Conservation (phyloP, 106 monocot genomes). For the Dioscorea dumetorum region DNA sequence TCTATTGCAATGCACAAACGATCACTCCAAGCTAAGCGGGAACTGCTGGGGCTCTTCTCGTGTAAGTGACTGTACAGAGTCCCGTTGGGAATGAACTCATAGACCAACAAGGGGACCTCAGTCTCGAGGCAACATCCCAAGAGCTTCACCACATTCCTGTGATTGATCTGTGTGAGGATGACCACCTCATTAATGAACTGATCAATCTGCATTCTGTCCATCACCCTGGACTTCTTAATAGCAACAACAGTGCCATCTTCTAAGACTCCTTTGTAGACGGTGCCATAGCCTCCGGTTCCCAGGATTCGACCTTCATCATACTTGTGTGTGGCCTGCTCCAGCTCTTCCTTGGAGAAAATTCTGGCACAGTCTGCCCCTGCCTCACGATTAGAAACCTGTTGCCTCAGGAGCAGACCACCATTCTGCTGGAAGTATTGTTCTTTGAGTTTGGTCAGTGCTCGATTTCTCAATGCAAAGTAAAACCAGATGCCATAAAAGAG, state of each 20-base stretch:
- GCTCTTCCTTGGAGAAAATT: slow-evolving; percentile 18
- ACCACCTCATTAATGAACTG: slow-evolving; percentile 26
- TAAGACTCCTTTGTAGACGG: slow-evolving; percentile 22
- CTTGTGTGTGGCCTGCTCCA: slow-evolving; percentile 10
- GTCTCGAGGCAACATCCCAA: slow-evolving; percentile 28
- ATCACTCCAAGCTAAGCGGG: neutral
- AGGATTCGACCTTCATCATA: slow-evolving; percentile 5
- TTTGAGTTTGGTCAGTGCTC: slow-evolving; percentile 16
- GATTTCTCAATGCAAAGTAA: slow-evolving; percentile 13
- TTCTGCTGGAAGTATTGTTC: slow-evolving; percentile 22
- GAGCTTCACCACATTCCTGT: slow-evolving; percentile 30
- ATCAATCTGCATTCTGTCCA: slow-evolving; percentile 14
- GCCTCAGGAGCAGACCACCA: slow-evolving; percentile 19
- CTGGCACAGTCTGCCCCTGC: slow-evolving; percentile 9
- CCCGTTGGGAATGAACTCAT: slow-evolving; percentile 12
- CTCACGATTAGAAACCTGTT: slow-evolving; percentile 10
- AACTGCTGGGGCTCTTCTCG: neutral
- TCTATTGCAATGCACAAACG: slow-evolving; percentile 8
- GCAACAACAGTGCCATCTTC: slow-evolving; percentile 18
- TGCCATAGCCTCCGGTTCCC: slow-evolving; percentile 23
- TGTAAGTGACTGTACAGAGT: slow-evolving; percentile 10
- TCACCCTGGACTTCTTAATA: slow-evolving; percentile 23
- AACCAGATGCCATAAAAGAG: slow-evolving; percentile 16
- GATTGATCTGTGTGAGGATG: slow-evolving; percentile 28
- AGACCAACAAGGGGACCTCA: slow-evolving; percentile 25